Base-by-base conservation (phyloP, 1,139 yeast genomes). In the Casaregolazyma suthepensis region DNA sequence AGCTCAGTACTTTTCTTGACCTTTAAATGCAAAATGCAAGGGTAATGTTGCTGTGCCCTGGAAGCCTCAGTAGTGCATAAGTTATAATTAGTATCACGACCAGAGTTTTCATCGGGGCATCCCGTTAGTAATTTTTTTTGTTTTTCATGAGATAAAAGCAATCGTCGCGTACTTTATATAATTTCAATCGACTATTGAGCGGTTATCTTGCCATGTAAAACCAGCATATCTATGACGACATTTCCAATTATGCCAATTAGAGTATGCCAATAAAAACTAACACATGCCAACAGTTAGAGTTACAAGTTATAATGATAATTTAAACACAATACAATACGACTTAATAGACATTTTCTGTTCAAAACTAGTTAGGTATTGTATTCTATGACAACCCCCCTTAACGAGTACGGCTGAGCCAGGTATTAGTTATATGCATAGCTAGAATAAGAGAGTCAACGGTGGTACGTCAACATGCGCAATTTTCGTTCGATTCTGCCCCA, bases 391-490 rank as follows among this genome's bases (percentile, higher is more conserved):
- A 35, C 17, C 40, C 31, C 17, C 40, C 31, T 26, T 26, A 26
- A 26, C 31, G 12, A 26, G 31, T 13, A 35, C 17, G 40, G 40
- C 40, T 35, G 17, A 35, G 40, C 40, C 40, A 35, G 31, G 31
- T 12, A 35, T 35, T 35, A 35, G 17, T 35, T 35, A 35, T 35
- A 35, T 35, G 40, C 40, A 35, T 35, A 35, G 40, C 40, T 35
- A 35, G 40, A 35, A 35, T 35, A 35, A n/a, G 40, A 35, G 13
- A 35, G 15, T 35, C 13, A 35, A 35, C 17, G 40, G 40, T 42
- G 6, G 5, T 42, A 15, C 19, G 23, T 50, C 50, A 63, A 51
- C 66, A 63, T 44, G 56, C 57, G 50, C 67, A 64, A 18, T 57
- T 59, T 13, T 60, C 59, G 46, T 52, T 56, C 23, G 49, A 53